Evolutionary conservation across 768 basidiomycete genomes (phyloP).

Genomic region (Mycena chlorophos): DNA sequence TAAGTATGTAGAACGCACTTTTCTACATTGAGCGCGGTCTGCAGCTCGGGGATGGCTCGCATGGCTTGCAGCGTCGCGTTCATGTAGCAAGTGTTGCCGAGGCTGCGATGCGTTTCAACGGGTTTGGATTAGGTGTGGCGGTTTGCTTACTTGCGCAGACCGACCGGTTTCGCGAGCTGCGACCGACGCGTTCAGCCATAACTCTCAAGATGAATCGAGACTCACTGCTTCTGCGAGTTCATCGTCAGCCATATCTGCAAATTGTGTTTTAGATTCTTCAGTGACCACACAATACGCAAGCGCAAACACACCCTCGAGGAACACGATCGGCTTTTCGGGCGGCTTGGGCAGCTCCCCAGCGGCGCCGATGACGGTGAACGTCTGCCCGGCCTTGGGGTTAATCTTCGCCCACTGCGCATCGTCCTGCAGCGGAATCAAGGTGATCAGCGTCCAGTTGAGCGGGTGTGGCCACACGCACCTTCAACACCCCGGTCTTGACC

Average conservation of each 20-base stretch:
- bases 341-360: slow-evolving; percentile 91
- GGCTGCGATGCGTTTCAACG: slow-evolving; percentile 31
- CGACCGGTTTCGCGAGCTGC: slow-evolving; percentile 79
- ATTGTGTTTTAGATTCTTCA: not conserved
- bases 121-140: not conserved
- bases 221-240: slow-evolving; percentile 79
- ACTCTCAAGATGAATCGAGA: slow-evolving; percentile 7
- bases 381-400: slow-evolving; percentile 81
- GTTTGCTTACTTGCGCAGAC: slow-evolving; percentile 65
- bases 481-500: slow-evolving; percentile 89
- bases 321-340: slow-evolving; percentile 74
- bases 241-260: slow-evolving; percentile 78
- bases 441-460: slow-evolving; percentile 7
- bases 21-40: slow-evolving; percentile 56
- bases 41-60: slow-evolving; percentile 87
- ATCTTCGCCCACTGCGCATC: slow-evolving; percentile 86
- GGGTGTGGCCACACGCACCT: slow-evolving; percentile 48
- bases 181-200: slow-evolving; percentile 7
- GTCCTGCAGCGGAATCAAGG: slow-evolving; percentile 54
- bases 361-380: slow-evolving; percentile 90
- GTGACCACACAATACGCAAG: not conserved
- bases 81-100: slow-evolving; percentile 98
- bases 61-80: slow-evolving; percentile 95
- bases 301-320: slow-evolving; percentile 70
- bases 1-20: slow-evolving; percentile 42